Evolutionary conservation across 257 asterid species (phyloP), one percentile per base, ranked within the genome.

Genomic region (Ocimum tenuiflorum): DNA sequence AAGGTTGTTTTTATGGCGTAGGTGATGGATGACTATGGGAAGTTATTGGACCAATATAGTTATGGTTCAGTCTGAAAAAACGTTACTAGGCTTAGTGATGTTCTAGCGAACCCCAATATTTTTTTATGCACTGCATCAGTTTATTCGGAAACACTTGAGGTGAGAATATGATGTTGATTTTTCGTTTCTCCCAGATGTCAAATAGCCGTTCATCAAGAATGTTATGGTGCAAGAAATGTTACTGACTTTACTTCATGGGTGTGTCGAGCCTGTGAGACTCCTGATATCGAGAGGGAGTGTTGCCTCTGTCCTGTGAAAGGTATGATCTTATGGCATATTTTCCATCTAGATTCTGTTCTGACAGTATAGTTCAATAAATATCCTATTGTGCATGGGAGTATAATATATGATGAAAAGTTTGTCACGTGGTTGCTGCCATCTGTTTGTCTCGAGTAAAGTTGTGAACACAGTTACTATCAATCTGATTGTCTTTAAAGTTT

Each of bases 241-340:
- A 80, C 79, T 69, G 97, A 90, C 83, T 82, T 94, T 74, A 88
- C 99, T 75, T 88, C 97, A 58, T 94, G 99, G 99, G 99, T 94
- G 67, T 94, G 99, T 77, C 81, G 84, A 73, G 81, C 96, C 48
- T 94, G 99, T n/a, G 97, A 90, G 87, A 88, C 96, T 54, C 99
- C 97, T 69, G 86, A 88, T 49, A 80, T 90, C 59, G 96, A 94
- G 82, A 85, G 99, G 70, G 85, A 94, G 70, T 94, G 99, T 51
- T 94, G 99, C 83, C 92, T 94, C 63, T 94, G 99, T 82, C 99
- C 99, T 65, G 95, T 94, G 64, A 94, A 94, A 90, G 99, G 99
- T 70, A 80, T 71, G 83, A 33, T 60, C 67, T 41, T 51, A 8
- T 53, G 63, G 6, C 36, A 31, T 31, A 7, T 31, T 31, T 31